These are phyloP conservation scores for Sporothrix globosa DNA, from an alignment of 2,329 filamentous ascomycete species.

Conservation along the genomic window DNA sequence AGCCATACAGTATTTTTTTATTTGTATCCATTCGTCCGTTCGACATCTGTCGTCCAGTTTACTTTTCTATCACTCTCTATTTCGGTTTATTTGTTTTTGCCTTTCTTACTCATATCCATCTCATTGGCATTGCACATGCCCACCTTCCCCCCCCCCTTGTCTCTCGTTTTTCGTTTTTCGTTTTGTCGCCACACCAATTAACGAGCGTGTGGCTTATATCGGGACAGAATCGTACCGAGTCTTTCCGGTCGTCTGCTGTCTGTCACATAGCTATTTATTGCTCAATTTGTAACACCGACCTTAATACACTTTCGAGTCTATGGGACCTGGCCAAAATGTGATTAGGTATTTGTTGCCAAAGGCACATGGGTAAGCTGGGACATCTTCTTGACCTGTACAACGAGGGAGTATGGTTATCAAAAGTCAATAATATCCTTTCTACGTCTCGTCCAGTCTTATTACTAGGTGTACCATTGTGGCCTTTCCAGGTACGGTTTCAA, in stretches of 20 bases:
- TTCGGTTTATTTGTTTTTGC: constrained; percentile 3
- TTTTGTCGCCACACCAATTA: background rate
- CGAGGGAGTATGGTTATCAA: background rate
- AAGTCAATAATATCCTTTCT: background rate
- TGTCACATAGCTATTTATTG: background rate
- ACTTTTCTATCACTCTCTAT: constrained; percentile 34
- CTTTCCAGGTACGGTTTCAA: background rate
- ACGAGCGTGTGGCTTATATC: background rate
- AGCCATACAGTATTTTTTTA: background rate
- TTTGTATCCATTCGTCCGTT: background rate
- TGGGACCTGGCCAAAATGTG: background rate
- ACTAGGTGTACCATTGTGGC: background rate
- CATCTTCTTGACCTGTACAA: background rate
- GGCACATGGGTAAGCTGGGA: background rate
- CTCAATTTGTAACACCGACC: background rate
- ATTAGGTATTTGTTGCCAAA: background rate
- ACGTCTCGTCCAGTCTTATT: background rate
- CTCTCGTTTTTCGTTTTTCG: background rate
- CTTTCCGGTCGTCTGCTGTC: background rate
- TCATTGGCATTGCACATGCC: background rate
- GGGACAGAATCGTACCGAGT: background rate
- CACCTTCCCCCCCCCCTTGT: too few relatives aligned
- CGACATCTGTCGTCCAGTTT: background rate
- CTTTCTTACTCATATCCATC: background rate
- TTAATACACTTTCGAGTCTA: background rate